Evolutionary conservation across 306 rosid species (phyloP), one percentile per base, ranked within the genome.

Genomic region (Fagus sylvatica): DNA sequence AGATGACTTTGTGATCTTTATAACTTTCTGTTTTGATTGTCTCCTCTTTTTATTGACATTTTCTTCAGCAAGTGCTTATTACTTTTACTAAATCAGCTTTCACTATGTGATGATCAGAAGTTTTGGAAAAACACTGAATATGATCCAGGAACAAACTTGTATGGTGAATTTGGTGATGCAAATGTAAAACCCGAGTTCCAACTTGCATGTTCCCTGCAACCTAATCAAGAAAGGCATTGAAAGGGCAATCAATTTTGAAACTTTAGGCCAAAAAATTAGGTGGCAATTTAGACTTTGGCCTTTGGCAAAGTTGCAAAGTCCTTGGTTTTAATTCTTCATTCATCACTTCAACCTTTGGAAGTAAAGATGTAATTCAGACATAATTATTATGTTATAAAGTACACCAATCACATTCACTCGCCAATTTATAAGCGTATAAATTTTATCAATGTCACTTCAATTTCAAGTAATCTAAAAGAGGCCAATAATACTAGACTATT

Each of bases 81-180:
- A 33, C 77, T 83, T 83, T 96, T 39, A 86, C 61, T 36, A 93
- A 61, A 36, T 96, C 98, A 76, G 80, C 99, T 80, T 86, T 96
- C 78, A 96, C 98, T 56, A 96, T 91, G 85, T 96, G 99, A 87
- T 96, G 99, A 88, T 96, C 97, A 42, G 99, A 96, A 59, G 98
- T 95, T 84, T 95, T 92, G 49, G 98, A 95, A 95, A 56, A 84
- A 81, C 42, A 95, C 98, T 10, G 90, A 86, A 83, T 95, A 95
- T 48, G 99, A 93, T 61, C 97, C 97, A 0, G 97, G 94, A 74
- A 91, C 97, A 78, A 91, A 93, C 83, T 93, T 82, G 78, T 81
- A 93, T 0, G 82, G 80, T 32, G 91, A 89, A 77, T 87, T 80
- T 32, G 93, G 84, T 2, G 99, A 96, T 69, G 94, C 86, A 80